Evolutionary conservation across 1,284 basidiomycete genomes (phyloP).

Genomic region (Cryptococcus maquisensis): DNA sequence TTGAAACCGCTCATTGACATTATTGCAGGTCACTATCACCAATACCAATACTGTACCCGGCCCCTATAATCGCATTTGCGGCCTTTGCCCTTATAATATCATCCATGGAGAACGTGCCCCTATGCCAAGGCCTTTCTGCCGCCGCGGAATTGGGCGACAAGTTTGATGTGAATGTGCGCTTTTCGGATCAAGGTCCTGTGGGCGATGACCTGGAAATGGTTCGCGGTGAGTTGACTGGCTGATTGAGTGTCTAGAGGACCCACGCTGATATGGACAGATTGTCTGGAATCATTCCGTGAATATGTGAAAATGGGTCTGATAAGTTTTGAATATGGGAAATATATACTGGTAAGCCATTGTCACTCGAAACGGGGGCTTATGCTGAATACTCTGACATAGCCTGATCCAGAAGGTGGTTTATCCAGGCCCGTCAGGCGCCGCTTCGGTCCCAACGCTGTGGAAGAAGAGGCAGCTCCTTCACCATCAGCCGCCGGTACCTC

Average conservation of each 20-base stretch:
- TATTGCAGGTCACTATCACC: conserved; percentile 21
- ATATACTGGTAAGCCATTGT: conserved; percentile 4
- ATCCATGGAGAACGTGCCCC: conserved; percentile 16
- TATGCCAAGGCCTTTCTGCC: conserved; percentile 12
- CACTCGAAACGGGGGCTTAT: too few species aligned
- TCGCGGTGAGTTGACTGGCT: conserved; percentile 19
- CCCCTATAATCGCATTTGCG: conserved; percentile 26
- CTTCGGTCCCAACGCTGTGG: too few species aligned
- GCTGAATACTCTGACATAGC: too few species aligned
- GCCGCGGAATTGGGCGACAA: conserved; percentile 25
- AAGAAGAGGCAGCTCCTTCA: too few species aligned
- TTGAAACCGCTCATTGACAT: neutral
- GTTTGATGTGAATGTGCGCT: conserved; percentile 30
- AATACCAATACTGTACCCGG: conserved; percentile 24
- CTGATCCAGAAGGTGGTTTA: too few species aligned
- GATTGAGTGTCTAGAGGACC: neutral
- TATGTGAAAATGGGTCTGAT: conserved; percentile 12
- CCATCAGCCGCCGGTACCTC: too few species aligned
- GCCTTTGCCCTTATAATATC: conserved; percentile 27
- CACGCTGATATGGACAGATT: neutral
- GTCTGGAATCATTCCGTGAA: conserved; percentile 4
- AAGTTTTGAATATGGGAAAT: conserved; percentile 2
- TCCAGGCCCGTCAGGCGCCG: too few species aligned
- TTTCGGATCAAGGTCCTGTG: conserved; percentile 6
- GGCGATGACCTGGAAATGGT: conserved; percentile 19